phyloP scores from a whole-genome alignment of 306 rosid species.

The Trichosanthes cucumerina region DNA sequence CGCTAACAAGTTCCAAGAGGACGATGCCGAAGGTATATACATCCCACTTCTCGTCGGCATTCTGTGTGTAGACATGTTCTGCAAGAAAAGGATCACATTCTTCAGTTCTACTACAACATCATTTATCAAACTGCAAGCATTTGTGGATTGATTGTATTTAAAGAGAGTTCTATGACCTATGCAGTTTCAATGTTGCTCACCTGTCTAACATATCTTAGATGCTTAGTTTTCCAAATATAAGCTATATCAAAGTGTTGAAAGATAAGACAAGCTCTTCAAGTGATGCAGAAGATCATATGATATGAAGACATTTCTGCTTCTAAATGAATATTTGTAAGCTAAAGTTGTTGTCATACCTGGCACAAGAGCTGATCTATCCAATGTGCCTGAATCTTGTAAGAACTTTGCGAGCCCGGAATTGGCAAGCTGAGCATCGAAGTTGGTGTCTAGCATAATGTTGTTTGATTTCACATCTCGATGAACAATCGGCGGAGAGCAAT shows the following conservation, averaged over 20 bases:
- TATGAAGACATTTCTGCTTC: background rate
- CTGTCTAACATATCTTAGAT: background rate
- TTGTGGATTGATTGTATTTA: background rate
- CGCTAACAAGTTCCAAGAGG: slow-evolving; percentile 4
- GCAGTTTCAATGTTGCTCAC: background rate
- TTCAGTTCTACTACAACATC: background rate
- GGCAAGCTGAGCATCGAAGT: slow-evolving; percentile 82
- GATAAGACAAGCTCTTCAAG: background rate
- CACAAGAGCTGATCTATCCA: slow-evolving; percentile 14
- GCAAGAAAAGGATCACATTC: background rate
- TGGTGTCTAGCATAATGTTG: slow-evolving; percentile 78
- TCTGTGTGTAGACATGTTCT: background rate
- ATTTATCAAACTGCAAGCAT: background rate
- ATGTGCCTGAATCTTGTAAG: slow-evolving; percentile 80
- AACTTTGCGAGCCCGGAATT: slow-evolving; percentile 95
- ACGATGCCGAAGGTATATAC: slow-evolving; percentile 39
- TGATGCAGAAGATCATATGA: background rate
- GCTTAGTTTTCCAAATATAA: background rate
- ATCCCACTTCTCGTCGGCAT: slow-evolving; percentile 1
- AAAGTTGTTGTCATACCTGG: background rate
- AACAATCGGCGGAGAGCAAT: slow-evolving; percentile 82
- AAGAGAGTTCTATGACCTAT: background rate
- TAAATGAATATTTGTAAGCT: background rate
- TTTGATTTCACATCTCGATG: slow-evolving; percentile 85
- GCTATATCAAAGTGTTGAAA: background rate